Base-by-base conservation (phyloP, 345 rosid genomes). In the Bruguiera parviflora region DNA sequence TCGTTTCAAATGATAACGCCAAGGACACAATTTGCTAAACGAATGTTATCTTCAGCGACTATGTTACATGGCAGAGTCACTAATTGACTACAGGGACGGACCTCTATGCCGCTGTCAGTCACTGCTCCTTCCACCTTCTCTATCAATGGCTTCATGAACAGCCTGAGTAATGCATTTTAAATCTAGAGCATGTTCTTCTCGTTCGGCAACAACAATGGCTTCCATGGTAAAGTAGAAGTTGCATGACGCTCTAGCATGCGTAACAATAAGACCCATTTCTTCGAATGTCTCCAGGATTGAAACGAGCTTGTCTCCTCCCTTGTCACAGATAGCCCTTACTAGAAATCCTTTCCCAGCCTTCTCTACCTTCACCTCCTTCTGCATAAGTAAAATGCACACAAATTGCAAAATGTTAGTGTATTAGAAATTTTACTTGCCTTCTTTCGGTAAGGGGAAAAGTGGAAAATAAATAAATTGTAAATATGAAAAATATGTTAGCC, bases 201-300 rank as follows among this genome's bases (percentile, higher is more conserved):
- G 84, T 65, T 74, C 81, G 60, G 88, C 81, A 58, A 67, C 82
- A 61, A 76, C 87, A 81, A 80, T 78, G 73, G 96, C 95, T 72
- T 92, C 98, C 90, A 92, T 84, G 65, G 68, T 16, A 66, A 90
- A 92, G 20, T 51, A 58, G 43, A 61, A 69, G 61, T 69, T 73
- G 79, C 88, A 77, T 18, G 91, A 81, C 66, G 75, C 88, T 64
- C 71, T 85, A 56, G 96, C 92, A 60, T 86, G 87, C 73, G 72
- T 33, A 22, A 88, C 88, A 61, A 62, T 66, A 53, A 92, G 81
- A 20, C 87, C 84, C 87, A 90, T 81, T 67, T 86, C 80, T 58
- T 90, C 96, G 70, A 90, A 85, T n/a, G 77, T 87, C 72, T 87
- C 92, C 57, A 92, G 69, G 66, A 88, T 73, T 27, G 84, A 75